Base-by-base conservation (phyloP, 345 rosid species). In the Brassica incana region DNA sequence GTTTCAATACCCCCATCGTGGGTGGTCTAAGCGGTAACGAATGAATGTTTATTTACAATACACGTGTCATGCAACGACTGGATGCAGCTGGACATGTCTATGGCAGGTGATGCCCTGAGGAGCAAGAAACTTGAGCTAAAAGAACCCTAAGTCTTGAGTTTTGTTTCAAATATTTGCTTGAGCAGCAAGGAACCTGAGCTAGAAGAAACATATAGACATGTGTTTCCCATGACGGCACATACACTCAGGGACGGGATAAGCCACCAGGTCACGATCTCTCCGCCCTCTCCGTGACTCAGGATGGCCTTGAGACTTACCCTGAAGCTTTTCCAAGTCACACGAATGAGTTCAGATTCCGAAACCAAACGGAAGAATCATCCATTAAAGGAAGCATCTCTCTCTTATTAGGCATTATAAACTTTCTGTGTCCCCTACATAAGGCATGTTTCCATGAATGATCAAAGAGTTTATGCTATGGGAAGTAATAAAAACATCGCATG, bases 201-300 rank as follows among this genome's bases (percentile, higher is more conserved):
- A 74, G 66, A 80, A 62, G 75, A 79, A 74, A 61, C 78, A 59
- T 74, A 35, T 33, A 67, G 74, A 32, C 25, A 23, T n/a, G n/a
- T n/a, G n/a, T n/a, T n/a, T 74, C 2, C 83, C n/a, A 69, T 69
- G 71, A 32, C 73, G 86, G 77, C 93, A 84, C 95, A 92, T 90
- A 83, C 97, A 90, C 77, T 90, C 95, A 4, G 93, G 92, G n/a
- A 89, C 83, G 1, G 95, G 95, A 78, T 84, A 87, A 18, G 95
- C 89, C 35, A 86, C 84, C 64, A 90, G 93, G 69, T 90, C 95
- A 18, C 81, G 82, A 79, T 87, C 83, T 80, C 85, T 86, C 80
- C 86, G 75, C 29, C 81, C 86, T 66, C 73, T 78, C 77, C 95
- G 87, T 15, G 75, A 80, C 81, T 86, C 88, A 32, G 92, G 90